Evolutionary conservation across 768 basidiomycete genomes (phyloP).

Genomic region (Boletus reticuloceps): DNA sequence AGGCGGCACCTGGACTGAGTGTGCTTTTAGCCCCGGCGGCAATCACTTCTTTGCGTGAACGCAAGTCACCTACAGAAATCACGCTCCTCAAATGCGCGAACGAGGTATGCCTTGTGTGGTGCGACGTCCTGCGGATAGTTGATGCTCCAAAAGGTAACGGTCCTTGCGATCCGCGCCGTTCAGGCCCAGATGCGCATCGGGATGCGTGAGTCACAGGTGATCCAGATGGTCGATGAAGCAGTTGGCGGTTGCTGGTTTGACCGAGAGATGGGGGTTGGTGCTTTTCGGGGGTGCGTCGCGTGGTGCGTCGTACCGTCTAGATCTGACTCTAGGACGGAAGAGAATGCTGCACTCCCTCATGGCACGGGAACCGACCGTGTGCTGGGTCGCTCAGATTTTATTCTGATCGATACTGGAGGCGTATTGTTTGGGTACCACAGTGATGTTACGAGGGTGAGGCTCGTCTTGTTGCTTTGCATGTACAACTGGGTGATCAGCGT

Average conservation of each 20-base stretch:
- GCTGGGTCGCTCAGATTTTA: conserved; percentile 56
- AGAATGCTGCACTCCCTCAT: conserved; percentile 85
- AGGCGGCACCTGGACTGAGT: conserved; percentile 36
- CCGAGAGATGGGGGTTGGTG: conserved; percentile 57
- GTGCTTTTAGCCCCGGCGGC: conserved; percentile 52
- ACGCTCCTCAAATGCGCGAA: conserved; percentile 74
- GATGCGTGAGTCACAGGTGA: conserved; percentile 72
- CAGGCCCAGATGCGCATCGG: conserved; percentile 61
- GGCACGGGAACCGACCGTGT: conserved; percentile 70
- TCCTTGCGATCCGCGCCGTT: conserved; percentile 69
- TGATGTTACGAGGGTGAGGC: conserved; percentile 74
- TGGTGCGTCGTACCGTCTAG: neutral
- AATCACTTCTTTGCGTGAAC: conserved; percentile 64
- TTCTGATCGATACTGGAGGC: conserved; percentile 74
- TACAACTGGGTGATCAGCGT: neutral
- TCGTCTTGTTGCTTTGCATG: neutral
- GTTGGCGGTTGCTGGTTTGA: conserved; percentile 57
- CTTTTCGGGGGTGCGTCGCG: conserved; percentile 69
- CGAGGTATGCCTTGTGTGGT: conserved; percentile 47
- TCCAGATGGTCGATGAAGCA: conserved; percentile 54
- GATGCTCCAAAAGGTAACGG: conserved; percentile 56
- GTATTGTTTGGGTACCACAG: conserved; percentile 71
- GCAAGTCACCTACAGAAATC: conserved; percentile 71
- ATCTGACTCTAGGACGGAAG: conserved; percentile 36
- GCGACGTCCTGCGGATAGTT: neutral